Percentiles rank a stretch among this genome's conserved stretches.
These are phyloP conservation scores for Nannochloris sp. DNA, from an alignment of 139 green algal genomes.

Conservation along the genomic window DNA sequence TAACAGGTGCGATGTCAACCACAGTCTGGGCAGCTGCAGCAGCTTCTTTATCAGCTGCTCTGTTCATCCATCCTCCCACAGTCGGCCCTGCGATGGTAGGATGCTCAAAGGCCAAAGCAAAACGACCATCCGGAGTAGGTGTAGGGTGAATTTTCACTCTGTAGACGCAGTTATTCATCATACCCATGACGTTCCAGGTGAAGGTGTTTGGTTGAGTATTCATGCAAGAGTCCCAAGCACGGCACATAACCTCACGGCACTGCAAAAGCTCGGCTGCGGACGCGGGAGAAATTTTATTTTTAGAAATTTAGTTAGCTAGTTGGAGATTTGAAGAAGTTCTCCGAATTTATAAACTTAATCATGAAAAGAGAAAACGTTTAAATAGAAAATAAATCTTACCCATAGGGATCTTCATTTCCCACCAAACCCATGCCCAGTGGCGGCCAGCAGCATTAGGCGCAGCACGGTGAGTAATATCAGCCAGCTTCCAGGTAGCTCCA, in stretches of 20 bases:
- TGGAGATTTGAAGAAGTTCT: background rate
- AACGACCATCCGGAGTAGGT: background rate
- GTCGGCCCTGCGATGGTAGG: constrained; percentile 49
- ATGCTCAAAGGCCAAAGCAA: constrained; percentile 64
- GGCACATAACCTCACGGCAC: constrained; percentile 58
- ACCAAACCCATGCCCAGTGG: constrained; percentile 69
- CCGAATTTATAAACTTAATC: constrained; percentile 1
- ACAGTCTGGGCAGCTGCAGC: background rate
- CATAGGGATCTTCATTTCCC: constrained; percentile 16
- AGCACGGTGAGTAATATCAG: constrained; percentile 56
- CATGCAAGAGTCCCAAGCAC: constrained; percentile 72
- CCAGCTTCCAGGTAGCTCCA: constrained; percentile 70
- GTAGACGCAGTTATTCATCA: constrained; percentile 97
- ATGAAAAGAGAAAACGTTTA: constrained; percentile 4
- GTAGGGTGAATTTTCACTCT: constrained; percentile 27
- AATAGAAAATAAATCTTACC: background rate
- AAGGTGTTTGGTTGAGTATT: constrained; percentile 80
- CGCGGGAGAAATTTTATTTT: too few species aligned
- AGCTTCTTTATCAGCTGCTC: constrained; percentile 3
- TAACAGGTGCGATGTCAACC: background rate
- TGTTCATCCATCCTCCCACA: constrained; percentile 56
- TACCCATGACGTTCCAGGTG: constrained; percentile 97
- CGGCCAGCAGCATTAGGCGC: constrained; percentile 70
- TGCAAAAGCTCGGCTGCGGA: constrained; percentile 53
- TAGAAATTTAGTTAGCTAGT: too few species aligned